phyloP scores from a whole-genome alignment of 2,329 filamentous ascomycete genomes.

The Colletotrichum sp. region DNA sequence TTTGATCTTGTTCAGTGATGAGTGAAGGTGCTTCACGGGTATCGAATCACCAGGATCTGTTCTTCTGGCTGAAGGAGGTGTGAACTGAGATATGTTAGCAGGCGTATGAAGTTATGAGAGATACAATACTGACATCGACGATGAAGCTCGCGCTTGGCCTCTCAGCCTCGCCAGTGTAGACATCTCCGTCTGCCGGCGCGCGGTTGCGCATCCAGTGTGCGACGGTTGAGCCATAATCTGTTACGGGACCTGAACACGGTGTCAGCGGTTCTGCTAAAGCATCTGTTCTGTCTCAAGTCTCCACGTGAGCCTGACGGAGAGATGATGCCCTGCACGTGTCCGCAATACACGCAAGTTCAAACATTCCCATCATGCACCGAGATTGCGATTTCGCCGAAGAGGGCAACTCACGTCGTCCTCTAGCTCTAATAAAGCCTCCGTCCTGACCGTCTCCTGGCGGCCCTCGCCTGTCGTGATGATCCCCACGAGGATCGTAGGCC shows the following conservation, averaged over 20 bases:
- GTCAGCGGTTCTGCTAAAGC: not conserved
- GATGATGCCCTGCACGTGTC: not conserved
- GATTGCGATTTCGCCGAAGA: not conserved
- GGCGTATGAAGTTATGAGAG: not conserved
- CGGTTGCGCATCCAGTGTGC: constrained; percentile 91
- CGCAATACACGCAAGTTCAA: not conserved
- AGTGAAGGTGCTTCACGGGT: constrained; percentile 93
- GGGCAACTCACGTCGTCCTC: constrained; percentile 54
- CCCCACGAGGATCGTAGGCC: constrained; percentile 61
- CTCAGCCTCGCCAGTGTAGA: constrained; percentile 77
- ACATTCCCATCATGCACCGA: not conserved
- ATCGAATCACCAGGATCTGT: constrained; percentile 83
- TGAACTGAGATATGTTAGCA: constrained; percentile 66
- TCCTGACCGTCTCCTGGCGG: constrained; percentile 45
- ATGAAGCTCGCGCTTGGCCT: constrained; percentile 89
- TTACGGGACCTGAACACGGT: constrained; percentile 74
- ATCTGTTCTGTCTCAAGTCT: not conserved
- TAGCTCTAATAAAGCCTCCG: constrained; percentile 51
- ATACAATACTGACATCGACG: constrained; percentile 71
- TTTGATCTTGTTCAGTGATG: constrained; percentile 98
- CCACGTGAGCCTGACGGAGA: not conserved
- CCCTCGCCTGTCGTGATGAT: constrained; percentile 44
- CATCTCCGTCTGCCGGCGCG: constrained; percentile 32
- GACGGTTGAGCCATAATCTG: constrained; percentile 90
- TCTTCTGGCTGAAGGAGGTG: constrained; percentile 79